Conservation (phyloP, 768 basidiomycete species). For the Collybia nuda region DNA sequence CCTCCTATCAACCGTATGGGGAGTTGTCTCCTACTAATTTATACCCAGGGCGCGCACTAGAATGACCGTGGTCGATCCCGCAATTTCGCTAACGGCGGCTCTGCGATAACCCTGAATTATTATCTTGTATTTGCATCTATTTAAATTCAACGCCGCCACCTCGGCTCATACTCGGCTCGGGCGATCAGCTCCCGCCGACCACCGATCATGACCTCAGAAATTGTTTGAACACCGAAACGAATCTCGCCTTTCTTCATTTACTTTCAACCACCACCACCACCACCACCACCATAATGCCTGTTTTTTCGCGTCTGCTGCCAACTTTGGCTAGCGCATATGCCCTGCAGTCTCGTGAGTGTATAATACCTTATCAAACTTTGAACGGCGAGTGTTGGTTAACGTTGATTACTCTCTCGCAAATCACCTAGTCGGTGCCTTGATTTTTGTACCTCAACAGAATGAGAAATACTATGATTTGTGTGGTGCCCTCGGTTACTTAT, state of each 20-base stretch:
- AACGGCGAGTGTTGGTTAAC: not conserved
- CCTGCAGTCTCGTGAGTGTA: constrained; percentile 43
- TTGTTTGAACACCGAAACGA: no score
- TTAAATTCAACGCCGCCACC: no score
- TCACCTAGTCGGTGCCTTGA: constrained; percentile 45
- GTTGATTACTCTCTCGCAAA: no score
- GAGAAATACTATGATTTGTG: constrained; percentile 70
- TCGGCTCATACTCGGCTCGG: no score
- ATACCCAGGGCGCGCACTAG: no score
- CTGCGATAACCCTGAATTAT: no score
- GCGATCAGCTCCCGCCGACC: not conserved
- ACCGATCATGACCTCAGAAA: not conserved
- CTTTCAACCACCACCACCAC: constrained; percentile 3
- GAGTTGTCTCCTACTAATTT: no score
- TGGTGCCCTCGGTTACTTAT: constrained; percentile 66
- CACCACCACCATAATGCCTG: constrained; percentile 32
- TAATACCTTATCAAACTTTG: not conserved
- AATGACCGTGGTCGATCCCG: no score
- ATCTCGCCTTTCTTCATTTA: no score
- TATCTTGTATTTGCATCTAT: not conserved
- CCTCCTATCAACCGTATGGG: no score
- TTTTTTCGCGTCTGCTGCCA: constrained; percentile 56
- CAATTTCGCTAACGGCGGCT: no score
- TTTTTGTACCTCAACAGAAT: constrained; percentile 65
- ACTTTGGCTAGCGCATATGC: constrained; percentile 47